Evolutionary conservation across 2,329 filamentous ascomycete species (phyloP), one percentile per base, ranked within the genome.

Genomic region (Rutstroemia sp.): DNA sequence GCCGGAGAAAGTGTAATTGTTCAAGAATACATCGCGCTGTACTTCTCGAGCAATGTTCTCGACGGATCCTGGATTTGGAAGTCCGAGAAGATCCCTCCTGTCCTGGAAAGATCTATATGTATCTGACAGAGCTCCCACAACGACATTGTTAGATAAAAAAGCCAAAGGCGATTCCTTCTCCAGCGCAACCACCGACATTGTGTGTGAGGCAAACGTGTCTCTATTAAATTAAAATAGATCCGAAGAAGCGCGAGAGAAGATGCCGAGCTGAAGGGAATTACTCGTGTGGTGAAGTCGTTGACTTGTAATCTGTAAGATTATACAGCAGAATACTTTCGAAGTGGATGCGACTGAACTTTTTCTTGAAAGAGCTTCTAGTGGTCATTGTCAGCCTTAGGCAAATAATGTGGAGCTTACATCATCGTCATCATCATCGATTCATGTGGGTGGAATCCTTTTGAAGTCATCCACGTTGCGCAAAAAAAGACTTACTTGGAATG

Each of bases 1-100:
- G 69, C 94, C 94, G 46, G 90, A 88, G 79, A 99, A 97, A 85
- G 94, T 95, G 74, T 90, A 88, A 79, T 96, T 96, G 76, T 87
- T 94, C 69, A 96, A 84, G 72, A 97, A 87, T 67, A 96, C 92
- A 81, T 96, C 92, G 75, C 92, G 91, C 77, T 95, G 87, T 61
- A 96, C 91, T 78, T 99, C 94, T 72, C 88, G 86, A 66, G 88
- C 83, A 72, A 96, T 86, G 70, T 85, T 86, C 75, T 99, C 94
- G 65, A 96, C 86, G 52, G 88, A 92, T 67, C 94, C 94, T 42
- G 94, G 94, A 75, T 97, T 97, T 65, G 86, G 81, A 66, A 99
- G 80, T 61, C 92, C 92, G 63, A 99, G 82, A 74, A 88, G 87
- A 66, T 86, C 88, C 78, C 94, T 87, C 75, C 89, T 85, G 67